Percentiles rank a stretch among this genome's conserved stretches.
phyloP scores from a whole-genome alignment of 108 stramenopile species.

The Skeletonema marinoi region DNA sequence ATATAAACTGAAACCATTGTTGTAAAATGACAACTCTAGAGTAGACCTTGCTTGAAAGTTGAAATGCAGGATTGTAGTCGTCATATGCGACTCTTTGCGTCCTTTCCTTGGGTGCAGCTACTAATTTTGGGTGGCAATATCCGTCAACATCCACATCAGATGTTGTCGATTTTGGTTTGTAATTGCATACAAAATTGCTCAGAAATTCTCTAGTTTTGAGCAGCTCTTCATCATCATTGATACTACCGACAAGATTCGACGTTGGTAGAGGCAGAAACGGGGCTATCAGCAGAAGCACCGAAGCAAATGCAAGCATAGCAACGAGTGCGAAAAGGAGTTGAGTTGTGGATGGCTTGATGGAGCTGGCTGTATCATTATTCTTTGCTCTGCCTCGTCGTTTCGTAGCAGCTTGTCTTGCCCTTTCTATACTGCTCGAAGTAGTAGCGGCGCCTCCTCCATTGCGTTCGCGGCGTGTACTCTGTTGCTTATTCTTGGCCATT shows the following conservation, averaged over 20 bases:
- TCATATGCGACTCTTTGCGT: slow-evolving; percentile 37
- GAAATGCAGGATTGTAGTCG: background rate
- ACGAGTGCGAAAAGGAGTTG: background rate
- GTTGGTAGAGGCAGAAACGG: background rate
- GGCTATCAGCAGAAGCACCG: slow-evolving; percentile 3
- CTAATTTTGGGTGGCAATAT: slow-evolving; percentile 48
- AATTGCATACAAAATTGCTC: slow-evolving; percentile 46
- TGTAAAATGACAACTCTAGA: background rate
- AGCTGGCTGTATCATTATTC: background rate
- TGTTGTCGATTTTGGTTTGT: slow-evolving; percentile 10
- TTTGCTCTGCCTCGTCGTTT: background rate
- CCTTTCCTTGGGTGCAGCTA: slow-evolving; percentile 30
- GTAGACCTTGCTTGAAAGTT: background rate
- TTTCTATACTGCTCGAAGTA: background rate
- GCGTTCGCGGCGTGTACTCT: background rate
- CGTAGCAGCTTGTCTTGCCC: background rate
- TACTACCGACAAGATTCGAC: background rate
- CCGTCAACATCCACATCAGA: slow-evolving; percentile 14
- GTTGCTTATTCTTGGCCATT: slow-evolving; percentile 15
- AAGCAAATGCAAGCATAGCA: background rate
- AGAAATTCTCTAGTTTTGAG: slow-evolving; percentile 29
- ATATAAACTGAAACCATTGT: slow-evolving; percentile 4
- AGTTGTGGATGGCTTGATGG: background rate
- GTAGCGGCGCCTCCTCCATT: background rate
- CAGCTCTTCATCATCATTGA: slow-evolving; percentile 6